Conservation (phyloP, 257 asterid genomes). For the Coffea canephora region DNA sequence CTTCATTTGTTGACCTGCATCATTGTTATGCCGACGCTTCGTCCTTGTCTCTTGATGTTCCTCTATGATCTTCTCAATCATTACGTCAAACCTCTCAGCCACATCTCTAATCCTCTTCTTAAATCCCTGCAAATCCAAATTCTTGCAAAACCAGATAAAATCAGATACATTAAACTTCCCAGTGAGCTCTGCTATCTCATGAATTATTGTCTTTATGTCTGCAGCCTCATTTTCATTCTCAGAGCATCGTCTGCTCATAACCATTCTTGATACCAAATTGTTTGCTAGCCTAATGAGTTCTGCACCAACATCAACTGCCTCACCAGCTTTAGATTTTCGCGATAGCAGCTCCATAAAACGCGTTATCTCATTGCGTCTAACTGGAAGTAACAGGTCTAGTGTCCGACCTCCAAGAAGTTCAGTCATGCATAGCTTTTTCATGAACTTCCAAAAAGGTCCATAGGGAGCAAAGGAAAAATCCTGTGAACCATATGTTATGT, state of each 20-base stretch:
- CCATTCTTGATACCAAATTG: conserved; percentile 65
- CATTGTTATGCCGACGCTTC: conserved; percentile 4
- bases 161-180: conserved; percentile 67
- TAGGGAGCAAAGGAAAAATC: conserved; percentile 67
- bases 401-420: conserved; percentile 60
- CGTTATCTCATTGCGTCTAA: conserved; percentile 44
- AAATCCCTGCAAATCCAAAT: conserved; percentile 66
- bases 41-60: conserved; percentile 41
- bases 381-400: conserved; percentile 45
- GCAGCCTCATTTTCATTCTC: conserved; percentile 50
- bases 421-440: conserved; percentile 67
- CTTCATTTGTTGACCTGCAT: conserved; percentile 24
- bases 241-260: conserved; percentile 58
- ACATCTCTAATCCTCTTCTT: conserved; percentile 47
- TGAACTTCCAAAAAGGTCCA: conserved; percentile 70
- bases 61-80: conserved; percentile 55
- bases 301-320: conserved; percentile 45
- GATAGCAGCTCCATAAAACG: conserved; percentile 27
- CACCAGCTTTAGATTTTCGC: conserved; percentile 28
- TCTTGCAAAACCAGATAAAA: conserved; percentile 60
- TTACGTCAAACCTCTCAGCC: conserved; percentile 44
- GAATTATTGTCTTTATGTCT: conserved; percentile 44
- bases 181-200: conserved; percentile 46
- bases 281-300: conserved; percentile 55
- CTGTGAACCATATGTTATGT: conserved; percentile 57